Conservation (phyloP, 169 alveolate species). For the Cryptosporidium parvum region DNA sequence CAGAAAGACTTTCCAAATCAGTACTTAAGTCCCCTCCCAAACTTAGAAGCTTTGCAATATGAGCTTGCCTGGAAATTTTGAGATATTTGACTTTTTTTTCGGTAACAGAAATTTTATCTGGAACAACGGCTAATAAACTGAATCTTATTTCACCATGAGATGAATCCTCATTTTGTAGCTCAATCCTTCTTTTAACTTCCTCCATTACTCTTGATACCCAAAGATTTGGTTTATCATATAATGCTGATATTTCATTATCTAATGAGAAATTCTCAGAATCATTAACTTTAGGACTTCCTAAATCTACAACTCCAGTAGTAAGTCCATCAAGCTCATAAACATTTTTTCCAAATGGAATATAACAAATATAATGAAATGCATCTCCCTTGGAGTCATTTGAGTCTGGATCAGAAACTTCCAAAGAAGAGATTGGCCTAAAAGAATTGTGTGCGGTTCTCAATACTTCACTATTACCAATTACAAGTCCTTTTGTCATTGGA, state of each 20-base stretch:
- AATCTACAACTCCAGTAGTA: constrained; percentile 77
- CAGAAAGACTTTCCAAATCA: neutral
- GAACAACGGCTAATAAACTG: constrained; percentile 75
- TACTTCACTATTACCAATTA: constrained; percentile 87
- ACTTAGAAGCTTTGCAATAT: constrained; percentile 32
- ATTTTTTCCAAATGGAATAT: constrained; percentile 83
- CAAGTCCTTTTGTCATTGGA: constrained; percentile 87
- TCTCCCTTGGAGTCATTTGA: constrained; percentile 85
- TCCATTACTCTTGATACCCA: constrained; percentile 51
- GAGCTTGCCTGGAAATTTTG: constrained; percentile 1
- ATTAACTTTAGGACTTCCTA: neutral
- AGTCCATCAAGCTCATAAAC: constrained; percentile 80
- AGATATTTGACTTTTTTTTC: constrained; percentile 14
- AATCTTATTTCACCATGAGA: constrained; percentile 59
- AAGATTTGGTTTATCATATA: constrained; percentile 29
- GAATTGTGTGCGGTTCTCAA: constrained; percentile 86
- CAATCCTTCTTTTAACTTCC: constrained; percentile 58
- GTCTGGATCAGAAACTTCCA: constrained; percentile 82
- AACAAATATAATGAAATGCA: constrained; percentile 91
- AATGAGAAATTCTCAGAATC: neutral
- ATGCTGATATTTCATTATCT: neutral
- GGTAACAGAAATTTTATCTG: constrained; percentile 26
- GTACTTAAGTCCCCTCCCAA: neutral
- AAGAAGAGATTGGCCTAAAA: constrained; percentile 83
- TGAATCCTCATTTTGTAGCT: constrained; percentile 24